Evolutionary conservation across 164 flowering plant species (phyloP).

Genomic region (Warburgia ugandensis): DNA sequence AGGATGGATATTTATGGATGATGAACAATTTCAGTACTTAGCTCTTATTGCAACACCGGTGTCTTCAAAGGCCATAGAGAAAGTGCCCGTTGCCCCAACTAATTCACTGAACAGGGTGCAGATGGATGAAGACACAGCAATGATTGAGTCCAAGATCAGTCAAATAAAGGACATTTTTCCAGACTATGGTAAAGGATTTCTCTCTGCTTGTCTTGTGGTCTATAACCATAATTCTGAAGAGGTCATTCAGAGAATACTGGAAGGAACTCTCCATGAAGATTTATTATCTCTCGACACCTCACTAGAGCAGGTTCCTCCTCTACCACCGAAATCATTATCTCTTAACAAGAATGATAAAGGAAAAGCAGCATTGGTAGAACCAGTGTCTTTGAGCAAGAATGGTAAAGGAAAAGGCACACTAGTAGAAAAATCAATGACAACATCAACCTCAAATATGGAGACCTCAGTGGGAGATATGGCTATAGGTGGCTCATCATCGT

Average conservation of each 20-base stretch:
- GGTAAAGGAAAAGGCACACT: neutral
- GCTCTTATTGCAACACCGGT: too few relatives aligned
- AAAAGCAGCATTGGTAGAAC: conserved; percentile 61
- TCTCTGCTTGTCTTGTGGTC: conserved; percentile 81
- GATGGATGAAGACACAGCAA: conserved; percentile 64
- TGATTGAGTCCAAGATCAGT: conserved; percentile 81
- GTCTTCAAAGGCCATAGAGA: too few relatives aligned
- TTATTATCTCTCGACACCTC: conserved; percentile 58
- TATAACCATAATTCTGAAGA: conserved; percentile 87
- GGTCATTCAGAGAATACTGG: conserved; percentile 92
- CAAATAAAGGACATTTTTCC: conserved; percentile 94
- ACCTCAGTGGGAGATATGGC: conserved; percentile 5
- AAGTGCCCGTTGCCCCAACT: conserved; percentile 13
- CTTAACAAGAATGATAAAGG: conserved; percentile 60
- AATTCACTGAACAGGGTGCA: conserved; percentile 22
- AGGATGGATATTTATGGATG: conserved; percentile 86
- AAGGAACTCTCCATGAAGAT: conserved; percentile 83
- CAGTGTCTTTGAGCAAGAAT: neutral
- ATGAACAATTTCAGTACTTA: conserved; percentile 62
- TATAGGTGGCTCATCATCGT: conserved; percentile 18
- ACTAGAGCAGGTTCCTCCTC: conserved; percentile 39
- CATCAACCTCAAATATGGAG: conserved; percentile 10
- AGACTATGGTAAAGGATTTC: conserved; percentile 78
- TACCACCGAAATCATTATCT: conserved; percentile 39
- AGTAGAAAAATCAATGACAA: neutral